phyloP scores from a whole-genome alignment of 495 filamentous ascomycete species.

The Bombardia bombarda region DNA sequence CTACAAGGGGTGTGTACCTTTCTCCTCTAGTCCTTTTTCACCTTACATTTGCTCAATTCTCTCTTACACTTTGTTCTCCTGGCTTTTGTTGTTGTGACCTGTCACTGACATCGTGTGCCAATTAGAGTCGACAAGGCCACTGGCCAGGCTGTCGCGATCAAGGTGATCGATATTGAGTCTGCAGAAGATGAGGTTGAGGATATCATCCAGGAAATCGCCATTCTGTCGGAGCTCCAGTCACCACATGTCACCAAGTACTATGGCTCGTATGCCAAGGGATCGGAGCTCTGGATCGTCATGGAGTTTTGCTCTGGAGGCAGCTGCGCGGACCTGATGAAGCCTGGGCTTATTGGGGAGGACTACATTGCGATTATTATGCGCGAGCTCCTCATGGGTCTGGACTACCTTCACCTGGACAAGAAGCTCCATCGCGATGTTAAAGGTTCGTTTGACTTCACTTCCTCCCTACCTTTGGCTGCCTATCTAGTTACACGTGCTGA shows the following conservation, averaged over 20 bases:
- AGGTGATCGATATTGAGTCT: conserved; percentile 95
- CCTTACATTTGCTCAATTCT: neutral
- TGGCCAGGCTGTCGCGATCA: conserved; percentile 85
- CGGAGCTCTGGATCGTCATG: conserved; percentile 97
- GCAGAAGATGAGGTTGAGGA: conserved; percentile 98
- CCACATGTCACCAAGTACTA: conserved; percentile 95
- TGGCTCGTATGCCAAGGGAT: conserved; percentile 90
- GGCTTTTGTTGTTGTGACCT: neutral
- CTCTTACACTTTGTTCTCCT: too few relatives aligned
- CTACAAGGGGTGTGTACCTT: conserved; percentile 76
- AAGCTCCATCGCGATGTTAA: conserved; percentile 98
- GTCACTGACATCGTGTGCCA: conserved; percentile 16
- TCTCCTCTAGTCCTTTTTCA: neutral
- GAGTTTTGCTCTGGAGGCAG: conserved; percentile 91
- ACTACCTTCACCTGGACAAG: conserved; percentile 89
- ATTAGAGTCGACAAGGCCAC: conserved; percentile 73
- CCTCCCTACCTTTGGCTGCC: neutral
- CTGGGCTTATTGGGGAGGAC: conserved; percentile 82
- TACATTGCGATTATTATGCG: conserved; percentile 92
- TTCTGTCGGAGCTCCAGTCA: conserved; percentile 87
- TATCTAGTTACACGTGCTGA: neutral
- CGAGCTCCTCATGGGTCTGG: conserved; percentile 81
- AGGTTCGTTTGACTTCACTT: conserved; percentile 42
- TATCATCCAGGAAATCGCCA: conserved; percentile 96
- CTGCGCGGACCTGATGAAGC: conserved; percentile 85